These are phyloP conservation scores for Acanthamoeba lenticulata DNA, from an alignment of 208 protist genomes.

Conservation along the genomic window DNA sequence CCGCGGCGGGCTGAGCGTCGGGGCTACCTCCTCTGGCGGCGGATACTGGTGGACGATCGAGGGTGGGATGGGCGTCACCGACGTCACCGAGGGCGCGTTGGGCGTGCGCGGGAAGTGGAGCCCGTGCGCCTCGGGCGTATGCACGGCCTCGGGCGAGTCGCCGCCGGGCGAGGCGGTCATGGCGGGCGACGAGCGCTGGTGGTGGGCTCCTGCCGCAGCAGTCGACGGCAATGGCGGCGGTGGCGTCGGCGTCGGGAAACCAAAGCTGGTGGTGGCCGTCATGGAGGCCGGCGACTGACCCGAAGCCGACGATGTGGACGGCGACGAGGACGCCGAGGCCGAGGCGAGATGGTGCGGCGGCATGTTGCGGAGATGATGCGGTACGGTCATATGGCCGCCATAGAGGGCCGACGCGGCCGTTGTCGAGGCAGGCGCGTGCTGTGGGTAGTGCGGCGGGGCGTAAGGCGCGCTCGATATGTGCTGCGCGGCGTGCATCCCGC, in stretches of 20 bases:
- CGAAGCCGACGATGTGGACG: neutral
- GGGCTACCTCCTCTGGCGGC: conserved; percentile 21
- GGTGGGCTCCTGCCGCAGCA: neutral
- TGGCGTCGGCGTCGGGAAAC: neutral
- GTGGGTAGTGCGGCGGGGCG: too few relatives aligned
- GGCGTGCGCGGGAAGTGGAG: conserved; percentile 14
- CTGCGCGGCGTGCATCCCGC: neutral
- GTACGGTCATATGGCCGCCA: too few relatives aligned
- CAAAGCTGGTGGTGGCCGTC: neutral
- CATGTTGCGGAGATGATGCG: too few relatives aligned
- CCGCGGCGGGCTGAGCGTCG: conserved; percentile 25
- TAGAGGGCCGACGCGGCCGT: too few relatives aligned
- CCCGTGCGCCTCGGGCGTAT: conserved; percentile 5
- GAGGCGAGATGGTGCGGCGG: neutral
- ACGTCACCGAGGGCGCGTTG: conserved; percentile 2
- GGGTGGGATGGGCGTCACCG: neutral
- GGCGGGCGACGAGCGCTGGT: neutral
- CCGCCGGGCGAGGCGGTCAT: neutral
- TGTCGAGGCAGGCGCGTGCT: too few relatives aligned
- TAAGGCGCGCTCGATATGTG: too few relatives aligned
- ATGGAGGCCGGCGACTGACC: neutral
- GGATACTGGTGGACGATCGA: conserved; percentile 43
- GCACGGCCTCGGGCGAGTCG: conserved; percentile 18
- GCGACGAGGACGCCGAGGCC: neutral
- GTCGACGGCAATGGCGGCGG: neutral